phyloP scores from a whole-genome alignment of 2,329 filamentous ascomycete species.

The Fusarium nanum region DNA sequence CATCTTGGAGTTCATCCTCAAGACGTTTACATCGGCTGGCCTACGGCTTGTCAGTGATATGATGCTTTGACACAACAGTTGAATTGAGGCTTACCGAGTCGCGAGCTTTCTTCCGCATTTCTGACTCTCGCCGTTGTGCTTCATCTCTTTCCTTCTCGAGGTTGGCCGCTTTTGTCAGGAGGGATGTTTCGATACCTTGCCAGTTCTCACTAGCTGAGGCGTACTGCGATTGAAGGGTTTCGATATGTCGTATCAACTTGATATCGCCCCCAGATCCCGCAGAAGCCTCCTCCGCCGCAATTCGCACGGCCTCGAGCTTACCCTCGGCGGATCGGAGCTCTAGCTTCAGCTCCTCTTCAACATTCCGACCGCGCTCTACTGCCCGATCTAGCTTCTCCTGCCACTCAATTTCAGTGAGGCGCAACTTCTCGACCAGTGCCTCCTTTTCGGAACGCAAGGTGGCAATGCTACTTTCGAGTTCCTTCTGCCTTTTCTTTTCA shows the following conservation, averaged over 20 bases:
- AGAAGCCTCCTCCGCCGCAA: slow-evolving; percentile 87
- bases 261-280: slow-evolving; percentile 85
- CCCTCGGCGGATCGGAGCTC: slow-evolving; percentile 84
- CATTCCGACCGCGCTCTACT: slow-evolving; percentile 73
- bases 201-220: slow-evolving; percentile 95
- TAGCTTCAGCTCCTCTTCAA: slow-evolving; percentile 82
- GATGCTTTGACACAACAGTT: not conserved
- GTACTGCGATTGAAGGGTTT: slow-evolving; percentile 95
- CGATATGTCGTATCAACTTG: slow-evolving; percentile 91
- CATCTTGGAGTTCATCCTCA: slow-evolving; percentile 85
- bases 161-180: slow-evolving; percentile 79
- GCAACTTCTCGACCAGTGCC: slow-evolving; percentile 76
- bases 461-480: slow-evolving; percentile 67
- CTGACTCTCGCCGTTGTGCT: slow-evolving; percentile 81
- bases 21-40: slow-evolving; percentile 72
- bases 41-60: slow-evolving; percentile 54
- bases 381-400: slow-evolving; percentile 79
- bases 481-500: slow-evolving; percentile 68
- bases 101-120: slow-evolving; percentile 88
- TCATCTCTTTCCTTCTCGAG: slow-evolving; percentile 95
- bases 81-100: slow-evolving; percentile 75
- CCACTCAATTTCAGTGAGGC: slow-evolving; percentile 75
- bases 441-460: slow-evolving; percentile 84
- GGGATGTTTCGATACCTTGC: slow-evolving; percentile 92
- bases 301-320: slow-evolving; percentile 88